Conservation (phyloP, 495 filamentous ascomycete genomes). For the Aspergillus sparsus region DNA sequence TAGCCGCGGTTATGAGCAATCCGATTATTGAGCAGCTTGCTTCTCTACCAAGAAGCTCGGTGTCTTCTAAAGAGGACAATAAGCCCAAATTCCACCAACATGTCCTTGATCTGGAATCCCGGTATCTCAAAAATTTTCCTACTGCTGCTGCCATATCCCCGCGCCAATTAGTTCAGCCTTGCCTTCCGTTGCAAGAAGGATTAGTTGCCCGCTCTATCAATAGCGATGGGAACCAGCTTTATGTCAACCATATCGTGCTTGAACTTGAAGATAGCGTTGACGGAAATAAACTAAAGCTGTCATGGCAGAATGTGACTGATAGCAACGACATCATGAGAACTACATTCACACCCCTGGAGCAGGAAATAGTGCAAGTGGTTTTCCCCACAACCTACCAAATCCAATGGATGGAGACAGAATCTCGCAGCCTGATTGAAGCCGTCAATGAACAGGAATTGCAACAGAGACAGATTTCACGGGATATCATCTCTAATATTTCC, state of each 20-base stretch:
- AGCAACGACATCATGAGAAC: conserved; percentile 68
- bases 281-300: conserved; percentile 48
- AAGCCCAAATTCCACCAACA: conserved; percentile 17
- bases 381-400: conserved; percentile 27
- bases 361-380: conserved; percentile 68
- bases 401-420: conserved; percentile 26
- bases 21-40: conserved; percentile 61
- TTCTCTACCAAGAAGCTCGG: conserved; percentile 21
- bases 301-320: conserved; percentile 56
- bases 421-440: conserved; percentile 21
- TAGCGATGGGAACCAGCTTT: conserved; percentile 59
- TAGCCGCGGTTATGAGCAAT: conserved; percentile 66
- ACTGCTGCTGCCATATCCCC: conserved; percentile 12
- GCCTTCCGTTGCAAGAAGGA: conserved; percentile 72
- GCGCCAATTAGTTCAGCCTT: conserved; percentile 31
- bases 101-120: conserved; percentile 44
- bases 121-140: conserved; percentile 54
- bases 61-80: conserved; percentile 6
- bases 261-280: conserved; percentile 54
- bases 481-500: conserved; percentile 31
- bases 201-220: conserved; percentile 74
- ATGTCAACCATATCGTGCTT: conserved; percentile 77
- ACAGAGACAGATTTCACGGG: conserved; percentile 21
- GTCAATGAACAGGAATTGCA: conserved; percentile 9
- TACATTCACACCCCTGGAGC: conserved; percentile 56